Percentiles rank a stretch among this genome's conserved stretches.
Conservation (phyloP, 2,329 filamentous ascomycete species). For the Diaporthe ilicicola region DNA sequence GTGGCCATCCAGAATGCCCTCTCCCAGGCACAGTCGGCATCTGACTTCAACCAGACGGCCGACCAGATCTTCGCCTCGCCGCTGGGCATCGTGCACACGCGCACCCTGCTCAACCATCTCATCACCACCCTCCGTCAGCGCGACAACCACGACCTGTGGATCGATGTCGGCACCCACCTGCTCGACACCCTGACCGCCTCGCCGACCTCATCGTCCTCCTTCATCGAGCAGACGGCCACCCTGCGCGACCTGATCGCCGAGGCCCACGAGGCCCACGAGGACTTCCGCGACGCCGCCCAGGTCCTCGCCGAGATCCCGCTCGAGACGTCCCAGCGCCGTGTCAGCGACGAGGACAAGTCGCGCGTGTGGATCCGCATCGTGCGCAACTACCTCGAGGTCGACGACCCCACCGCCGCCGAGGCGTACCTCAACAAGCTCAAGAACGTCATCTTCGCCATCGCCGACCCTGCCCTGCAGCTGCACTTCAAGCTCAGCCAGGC, state of each 20-base stretch:
- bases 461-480: slow-evolving; percentile 77
- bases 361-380: slow-evolving; percentile 93
- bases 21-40: slow-evolving; percentile 33
- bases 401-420: slow-evolving; percentile 87
- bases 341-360: slow-evolving; percentile 84
- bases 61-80: slow-evolving; percentile 73
- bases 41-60: slow-evolving; percentile 74
- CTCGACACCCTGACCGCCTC: slow-evolving; percentile 70
- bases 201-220: slow-evolving; percentile 66
- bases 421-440: slow-evolving; percentile 94
- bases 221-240: slow-evolving; percentile 83
- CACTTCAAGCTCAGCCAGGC: slow-evolving; percentile 93
- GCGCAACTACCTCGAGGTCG: slow-evolving; percentile 91
- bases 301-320: slow-evolving; percentile 85
- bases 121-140: slow-evolving; percentile 69
- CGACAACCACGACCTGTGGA: slow-evolving; percentile 70
- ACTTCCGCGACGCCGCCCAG: slow-evolving; percentile 81
- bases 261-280: slow-evolving; percentile 83
- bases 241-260: slow-evolving; percentile 84
- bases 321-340: slow-evolving; percentile 85
- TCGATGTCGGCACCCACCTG: slow-evolving; percentile 79
- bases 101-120: slow-evolving; percentile 74
- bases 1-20: slow-evolving; percentile 28
- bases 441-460: slow-evolving; percentile 83
- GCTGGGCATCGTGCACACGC: slow-evolving; percentile 79